Base-by-base conservation (phyloP, 2,329 filamentous ascomycete species). In the Penicillium sp. region DNA sequence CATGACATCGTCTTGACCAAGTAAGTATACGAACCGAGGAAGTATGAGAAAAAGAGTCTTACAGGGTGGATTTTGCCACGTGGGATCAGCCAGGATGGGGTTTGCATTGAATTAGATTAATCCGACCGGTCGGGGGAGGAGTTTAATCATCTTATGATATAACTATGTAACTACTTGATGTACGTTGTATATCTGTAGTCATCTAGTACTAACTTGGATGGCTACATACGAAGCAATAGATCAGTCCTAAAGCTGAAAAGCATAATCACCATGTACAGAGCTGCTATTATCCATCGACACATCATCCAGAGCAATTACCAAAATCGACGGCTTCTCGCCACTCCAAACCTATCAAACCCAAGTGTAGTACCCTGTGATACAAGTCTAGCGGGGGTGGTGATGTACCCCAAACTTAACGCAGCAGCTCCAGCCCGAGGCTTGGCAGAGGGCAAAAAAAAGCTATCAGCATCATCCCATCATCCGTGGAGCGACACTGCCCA, bases 1-100 rank as follows among this genome's bases (percentile, higher is more conserved):
- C 4, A 15, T 37, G 10, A 33, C 30, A 4, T 45, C 42, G 22
- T 26, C 42, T 26, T 45, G 45, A 22, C 19, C 3, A 24, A 30
- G 17, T 28, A 24, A 30, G 17, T 28, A 49, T 49, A 5, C 22
- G 45, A n/a, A 49, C 26, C 45, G 45, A 49, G 45, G 45, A 49
- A 49, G 45, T 49, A 49, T 49, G 44, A 28, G 28, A 1, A 22
- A 13, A 22, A 17, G 47, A 19, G 47, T n/a, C 26, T 51, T 35
- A 35, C 47, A 35, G 28, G 17, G 28, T 51, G 28, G 40, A 67
- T 58, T 65, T 68, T 65, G 67, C 67, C 67, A 69, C 67, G 67
- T 69, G 51, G 40, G 62, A 65, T 66, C 64, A 61, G 53, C 57
- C 58, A 61, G 60, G 49, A 61, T 54, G 53, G 53, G 24, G 50